Percentiles rank a stretch among this genome's conserved stretches.
Evolutionary conservation across 192 early-diverging fungal species (phyloP).

Genomic region (Rhizophagus prolifer): DNA sequence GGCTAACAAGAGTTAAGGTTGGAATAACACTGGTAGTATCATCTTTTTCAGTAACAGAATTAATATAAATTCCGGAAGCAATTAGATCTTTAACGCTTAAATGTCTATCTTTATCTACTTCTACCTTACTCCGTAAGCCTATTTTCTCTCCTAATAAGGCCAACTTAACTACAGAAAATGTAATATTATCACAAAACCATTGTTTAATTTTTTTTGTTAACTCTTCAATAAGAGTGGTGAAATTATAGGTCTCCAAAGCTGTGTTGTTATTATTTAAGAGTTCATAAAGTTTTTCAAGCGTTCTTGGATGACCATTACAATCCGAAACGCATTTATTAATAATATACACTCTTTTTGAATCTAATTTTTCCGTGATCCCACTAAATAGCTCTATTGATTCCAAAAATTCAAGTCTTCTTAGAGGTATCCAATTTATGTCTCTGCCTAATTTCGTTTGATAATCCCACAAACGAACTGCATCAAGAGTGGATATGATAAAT

Average conservation of each 20-base stretch:
- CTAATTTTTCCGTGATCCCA: neutral
- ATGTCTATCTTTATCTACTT: neutral
- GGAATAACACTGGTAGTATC: neutral
- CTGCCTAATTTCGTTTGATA: neutral
- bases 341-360: neutral
- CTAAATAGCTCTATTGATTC: neutral
- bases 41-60: neutral
- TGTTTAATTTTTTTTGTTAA: neutral
- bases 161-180: constrained; percentile 6
- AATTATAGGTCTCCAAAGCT: neutral
- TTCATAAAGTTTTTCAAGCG: neutral
- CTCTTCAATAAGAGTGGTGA: neutral
- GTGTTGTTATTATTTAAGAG: neutral
- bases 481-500: neutral
- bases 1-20: neutral
- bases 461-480: neutral
- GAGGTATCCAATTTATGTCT: neutral
- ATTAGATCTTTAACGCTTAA: neutral
- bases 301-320: constrained; percentile 7
- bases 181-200: neutral
- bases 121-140: neutral
- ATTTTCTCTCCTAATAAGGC: neutral
- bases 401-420: neutral
- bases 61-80: constrained; percentile 12
- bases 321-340: neutral